Conservation (phyloP, 2,329 filamentous ascomycete species). For the Daldinia sp. region DNA sequence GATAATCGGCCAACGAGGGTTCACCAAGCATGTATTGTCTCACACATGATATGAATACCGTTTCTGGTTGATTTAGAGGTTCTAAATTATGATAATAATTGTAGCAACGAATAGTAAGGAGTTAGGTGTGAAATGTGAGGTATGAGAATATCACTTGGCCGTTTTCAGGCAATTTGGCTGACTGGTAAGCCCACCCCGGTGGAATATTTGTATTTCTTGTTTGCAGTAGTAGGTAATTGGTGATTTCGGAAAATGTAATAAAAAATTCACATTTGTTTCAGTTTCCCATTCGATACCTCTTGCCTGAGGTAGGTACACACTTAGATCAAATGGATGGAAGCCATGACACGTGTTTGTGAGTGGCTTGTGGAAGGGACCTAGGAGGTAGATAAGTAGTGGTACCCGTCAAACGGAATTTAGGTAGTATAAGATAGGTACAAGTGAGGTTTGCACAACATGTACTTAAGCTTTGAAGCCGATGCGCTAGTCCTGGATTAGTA, state of each 20-base stretch:
- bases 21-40: constrained; percentile 11
- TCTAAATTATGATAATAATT: background rate
- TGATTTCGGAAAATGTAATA: background rate
- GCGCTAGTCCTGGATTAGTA: constrained; percentile 10
- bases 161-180: constrained; percentile 16
- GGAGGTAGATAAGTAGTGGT: no score
- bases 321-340: constrained; percentile 7
- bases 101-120: background rate
- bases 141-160: constrained; percentile 15
- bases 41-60: background rate
- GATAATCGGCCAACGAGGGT: background rate
- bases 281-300: background rate
- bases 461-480: background rate
- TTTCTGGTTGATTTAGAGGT: background rate
- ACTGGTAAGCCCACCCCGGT: background rate
- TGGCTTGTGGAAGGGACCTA: background rate
- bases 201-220: background rate
- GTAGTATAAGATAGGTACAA: constrained; percentile 11
- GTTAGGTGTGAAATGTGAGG: background rate
- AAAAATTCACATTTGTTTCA: background rate
- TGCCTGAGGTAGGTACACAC: background rate
- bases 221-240: no score
- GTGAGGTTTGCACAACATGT: constrained; percentile 16
- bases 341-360: constrained; percentile 20
- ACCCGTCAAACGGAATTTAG: constrained; percentile 14